Percentiles rank a stretch among this genome's conserved stretches.
Evolutionary conservation across 192 early-diverging fungal genomes (phyloP).

Genomic region (Coemansia sp.): DNA sequence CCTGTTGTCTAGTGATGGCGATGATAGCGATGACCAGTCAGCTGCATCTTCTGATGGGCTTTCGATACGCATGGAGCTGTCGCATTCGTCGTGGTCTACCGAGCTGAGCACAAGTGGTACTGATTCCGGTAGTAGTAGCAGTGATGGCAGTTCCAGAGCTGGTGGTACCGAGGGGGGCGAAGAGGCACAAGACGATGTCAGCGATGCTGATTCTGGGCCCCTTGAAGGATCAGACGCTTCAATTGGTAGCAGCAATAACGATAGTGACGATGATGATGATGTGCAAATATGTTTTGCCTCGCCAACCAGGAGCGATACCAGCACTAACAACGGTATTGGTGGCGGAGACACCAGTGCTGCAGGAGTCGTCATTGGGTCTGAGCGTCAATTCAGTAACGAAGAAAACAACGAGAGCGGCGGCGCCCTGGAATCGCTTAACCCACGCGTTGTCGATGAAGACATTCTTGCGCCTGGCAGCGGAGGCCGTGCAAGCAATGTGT

Average conservation of each 20-base stretch:
- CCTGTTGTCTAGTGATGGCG: conserved; percentile 23
- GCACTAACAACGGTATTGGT: not conserved
- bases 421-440: conserved; percentile 17
- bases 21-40: not conserved
- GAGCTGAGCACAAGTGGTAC: conserved; percentile 12
- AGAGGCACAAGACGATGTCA: not conserved
- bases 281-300: conserved; percentile 12
- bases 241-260: conserved; percentile 1
- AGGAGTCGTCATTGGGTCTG: not conserved
- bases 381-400: conserved; percentile 1
- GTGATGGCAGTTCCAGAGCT: not conserved
- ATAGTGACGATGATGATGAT: conserved; percentile 1
- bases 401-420: conserved; percentile 5
- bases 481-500: conserved; percentile 27
- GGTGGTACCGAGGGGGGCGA: not conserved
- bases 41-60: not conserved
- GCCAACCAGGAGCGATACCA: not conserved
- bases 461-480: conserved; percentile 12
- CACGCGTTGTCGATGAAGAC: conserved; percentile 15
- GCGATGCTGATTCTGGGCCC: not conserved
- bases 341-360: conserved; percentile 5
- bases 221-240: not conserved
- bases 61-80: conserved; percentile 4
- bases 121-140: not conserved
- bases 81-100: conserved; percentile 38